phyloP scores from a whole-genome alignment of 1,284 basidiomycete genomes.

The Ceratobasidium papillatum region DNA sequence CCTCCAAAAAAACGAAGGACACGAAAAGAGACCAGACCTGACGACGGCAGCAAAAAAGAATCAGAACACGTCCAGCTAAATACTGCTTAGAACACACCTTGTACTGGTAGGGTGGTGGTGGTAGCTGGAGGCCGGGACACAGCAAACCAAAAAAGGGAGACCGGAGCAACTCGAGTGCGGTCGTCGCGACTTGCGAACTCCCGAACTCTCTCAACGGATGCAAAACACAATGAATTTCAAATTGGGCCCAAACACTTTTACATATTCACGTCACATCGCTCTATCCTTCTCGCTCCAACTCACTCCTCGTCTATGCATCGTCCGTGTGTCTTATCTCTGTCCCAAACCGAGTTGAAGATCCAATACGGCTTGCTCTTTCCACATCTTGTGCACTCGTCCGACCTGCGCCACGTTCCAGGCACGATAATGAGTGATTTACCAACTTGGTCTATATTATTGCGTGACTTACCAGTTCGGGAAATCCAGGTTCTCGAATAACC shows the following conservation, averaged over 20 bases:
- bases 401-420: constrained; percentile 32
- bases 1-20: constrained; percentile 8
- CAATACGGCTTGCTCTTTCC: constrained; percentile 14
- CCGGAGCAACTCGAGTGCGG: constrained; percentile 28
- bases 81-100: constrained; percentile 1
- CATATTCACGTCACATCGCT: not conserved
- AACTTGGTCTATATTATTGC: constrained; percentile 12
- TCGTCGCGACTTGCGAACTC: constrained; percentile 9
- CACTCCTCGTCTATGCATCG: not conserved
- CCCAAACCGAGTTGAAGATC: not conserved
- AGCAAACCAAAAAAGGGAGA: not conserved
- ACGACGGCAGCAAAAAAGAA: constrained; percentile 23
- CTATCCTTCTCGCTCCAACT: not conserved
- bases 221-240: constrained; percentile 39
- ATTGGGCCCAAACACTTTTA: constrained; percentile 14
- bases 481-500: constrained; percentile 24
- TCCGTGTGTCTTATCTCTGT: not conserved
- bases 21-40: constrained; percentile 27
- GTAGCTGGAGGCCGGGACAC: not conserved
- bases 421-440: constrained; percentile 15
- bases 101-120: not conserved
- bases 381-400: constrained; percentile 34
- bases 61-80: not conserved
- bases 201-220: constrained; percentile 28
- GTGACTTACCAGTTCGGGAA: constrained; percentile 18